These are phyloP conservation scores for Penicillium odoratum DNA, from an alignment of 495 filamentous ascomycete genomes.

Conservation along the genomic window DNA sequence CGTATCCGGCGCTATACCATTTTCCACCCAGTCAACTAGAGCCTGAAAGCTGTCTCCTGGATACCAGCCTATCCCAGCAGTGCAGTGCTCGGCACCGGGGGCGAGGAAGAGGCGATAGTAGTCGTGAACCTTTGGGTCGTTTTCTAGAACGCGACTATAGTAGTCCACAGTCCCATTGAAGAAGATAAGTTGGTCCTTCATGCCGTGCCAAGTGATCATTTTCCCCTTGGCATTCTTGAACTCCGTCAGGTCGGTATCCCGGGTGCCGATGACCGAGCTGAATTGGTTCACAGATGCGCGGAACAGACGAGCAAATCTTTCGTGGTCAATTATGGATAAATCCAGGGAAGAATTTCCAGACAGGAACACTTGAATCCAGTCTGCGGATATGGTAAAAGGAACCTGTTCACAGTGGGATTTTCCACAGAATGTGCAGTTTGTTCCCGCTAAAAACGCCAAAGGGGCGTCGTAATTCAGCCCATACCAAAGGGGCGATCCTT, in stretches of 20 bases:
- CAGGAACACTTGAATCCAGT: background rate
- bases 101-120: constrained; percentile 31
- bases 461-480: background rate
- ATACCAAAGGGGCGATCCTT: background rate
- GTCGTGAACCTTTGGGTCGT: constrained; percentile 17
- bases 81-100: constrained; percentile 35
- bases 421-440: background rate
- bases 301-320: background rate
- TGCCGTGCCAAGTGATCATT: constrained; percentile 44
- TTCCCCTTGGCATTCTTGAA: constrained; percentile 40
- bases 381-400: background rate
- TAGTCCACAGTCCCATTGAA: constrained; percentile 19
- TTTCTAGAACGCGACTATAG: constrained; percentile 16
- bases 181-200: constrained; percentile 21
- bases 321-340: background rate
- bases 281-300: background rate
- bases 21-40: constrained; percentile 34
- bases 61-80: constrained; percentile 19
- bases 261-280: constrained; percentile 28
- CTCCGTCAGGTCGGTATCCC: constrained; percentile 33
- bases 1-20: constrained; percentile 22
- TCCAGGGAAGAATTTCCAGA: background rate
- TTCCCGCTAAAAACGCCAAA: background rate
- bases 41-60: constrained; percentile 17
- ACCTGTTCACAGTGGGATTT: background rate